Base-by-base conservation (phyloP, 2,329 filamentous ascomycete genomes). In the Nothopassalora personata region DNA sequence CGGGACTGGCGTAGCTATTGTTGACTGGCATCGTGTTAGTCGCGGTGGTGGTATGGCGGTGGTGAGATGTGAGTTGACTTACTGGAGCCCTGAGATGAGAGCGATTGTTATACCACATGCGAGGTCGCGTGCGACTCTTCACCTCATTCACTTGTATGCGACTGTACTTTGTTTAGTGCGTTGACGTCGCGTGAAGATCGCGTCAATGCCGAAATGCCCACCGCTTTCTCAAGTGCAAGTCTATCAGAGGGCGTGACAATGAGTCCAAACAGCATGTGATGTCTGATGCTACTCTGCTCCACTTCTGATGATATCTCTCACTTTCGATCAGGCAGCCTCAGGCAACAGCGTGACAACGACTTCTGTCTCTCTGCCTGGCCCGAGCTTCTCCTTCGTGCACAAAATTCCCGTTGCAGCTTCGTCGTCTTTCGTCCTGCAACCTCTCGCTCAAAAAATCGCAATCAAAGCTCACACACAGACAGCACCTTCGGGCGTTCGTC, bases 391-490 rank as follows among this genome's bases (percentile, higher is more conserved):
- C n/a, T n/a, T 30, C 18, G n/a, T 23, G 39, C 52, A 48, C 18
- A 33, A 55, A 45, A 39, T 43, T 55, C 53, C n/a, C 11, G 9
- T 19, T 28, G 8, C 36, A n/a, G 15, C 28, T 33, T n/a, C 28
- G 13, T 31, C 30, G 66, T 84, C 77, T 27, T 74, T 72, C 74
- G 71, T 74, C 74, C 73, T 78, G 79, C 84, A 85, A 86, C 87
- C 89, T 86, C 91, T 96, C 92, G 92, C 83, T 92, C 91, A 86
- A 97, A 91, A 91, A 91, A 96, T 97, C 93, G 93, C 92, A 88
- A 86, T 96, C 91, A 88, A 96, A 97, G 93, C 92, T 91, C 79
- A 91, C 90, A 88, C 80, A 96, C 90, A 88, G 90, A 71, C 69
- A 89, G 36, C 59, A 81, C 72, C 70, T 69, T 75, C 70, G 70